Percentiles rank a stretch among this genome's conserved stretches.
Conservation (phyloP, 2,329 filamentous ascomycete species). For the Apiospora hydei region DNA sequence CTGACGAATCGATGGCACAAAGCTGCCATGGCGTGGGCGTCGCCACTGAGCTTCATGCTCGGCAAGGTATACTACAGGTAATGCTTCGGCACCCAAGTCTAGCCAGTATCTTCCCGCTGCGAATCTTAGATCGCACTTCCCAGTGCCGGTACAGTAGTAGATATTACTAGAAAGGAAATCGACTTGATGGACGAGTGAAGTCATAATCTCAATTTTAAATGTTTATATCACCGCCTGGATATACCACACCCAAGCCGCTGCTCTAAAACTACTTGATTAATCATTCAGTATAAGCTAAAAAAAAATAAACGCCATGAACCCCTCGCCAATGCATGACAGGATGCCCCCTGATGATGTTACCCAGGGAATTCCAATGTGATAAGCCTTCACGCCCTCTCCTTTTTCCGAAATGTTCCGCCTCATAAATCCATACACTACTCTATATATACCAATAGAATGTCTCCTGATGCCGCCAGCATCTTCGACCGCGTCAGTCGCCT, state of each 20-base stretch:
- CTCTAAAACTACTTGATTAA: constrained; percentile 14
- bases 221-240: neutral
- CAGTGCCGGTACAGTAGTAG: neutral
- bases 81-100: too few species aligned
- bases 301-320: constrained; percentile 22
- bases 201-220: constrained; percentile 2
- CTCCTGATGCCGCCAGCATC: neutral
- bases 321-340: constrained; percentile 23
- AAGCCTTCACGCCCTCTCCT: constrained; percentile 13
- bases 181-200: neutral
- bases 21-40: neutral
- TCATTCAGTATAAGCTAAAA: constrained; percentile 14
- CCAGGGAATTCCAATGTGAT: constrained; percentile 20
- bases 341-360: constrained; percentile 15
- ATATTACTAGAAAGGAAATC: neutral
- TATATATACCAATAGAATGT: neutral
- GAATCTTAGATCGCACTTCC: neutral
- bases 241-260: neutral
- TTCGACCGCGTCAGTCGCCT: constrained; percentile 23
- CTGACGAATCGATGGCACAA: neutral
- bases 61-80: neutral
- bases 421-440: constrained; percentile 14
- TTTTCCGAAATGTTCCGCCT: constrained; percentile 12
- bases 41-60: too few species aligned
- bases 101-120: neutral